Conservation (phyloP, 495 filamentous ascomycete genomes). For the Penicillium crystallinum region DNA sequence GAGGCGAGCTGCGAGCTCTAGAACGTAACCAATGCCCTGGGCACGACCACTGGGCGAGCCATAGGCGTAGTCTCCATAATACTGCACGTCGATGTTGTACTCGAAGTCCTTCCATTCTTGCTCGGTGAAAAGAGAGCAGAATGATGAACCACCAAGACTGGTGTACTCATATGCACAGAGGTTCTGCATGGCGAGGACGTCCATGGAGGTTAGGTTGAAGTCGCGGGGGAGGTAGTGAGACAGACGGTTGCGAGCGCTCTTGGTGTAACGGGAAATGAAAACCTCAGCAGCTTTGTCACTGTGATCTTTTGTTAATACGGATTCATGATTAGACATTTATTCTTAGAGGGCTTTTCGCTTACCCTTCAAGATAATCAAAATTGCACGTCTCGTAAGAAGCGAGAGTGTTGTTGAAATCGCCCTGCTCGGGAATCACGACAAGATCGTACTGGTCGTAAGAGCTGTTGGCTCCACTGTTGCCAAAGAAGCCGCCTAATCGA, state of each 20-base stretch:
- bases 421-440: constrained; percentile 44
- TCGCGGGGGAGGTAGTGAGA: constrained; percentile 23
- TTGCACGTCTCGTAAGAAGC: constrained; percentile 41
- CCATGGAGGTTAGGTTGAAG: constrained; percentile 47
- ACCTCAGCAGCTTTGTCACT: constrained; percentile 20
- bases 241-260: constrained; percentile 20
- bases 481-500: constrained; percentile 33
- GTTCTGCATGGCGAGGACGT: constrained; percentile 52
- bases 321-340: not conserved
- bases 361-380: constrained; percentile 18
- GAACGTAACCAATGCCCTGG: constrained; percentile 57
- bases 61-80: constrained; percentile 53
- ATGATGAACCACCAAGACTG: constrained; percentile 27
- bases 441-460: constrained; percentile 39
- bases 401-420: constrained; percentile 46
- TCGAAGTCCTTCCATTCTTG: constrained; percentile 53
- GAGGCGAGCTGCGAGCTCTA: constrained; percentile 57
- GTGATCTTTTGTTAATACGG: not conserved
- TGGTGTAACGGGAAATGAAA: constrained; percentile 26
- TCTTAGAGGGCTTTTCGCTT: constrained; percentile 1
- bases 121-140: constrained; percentile 53
- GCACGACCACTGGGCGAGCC: constrained; percentile 59
- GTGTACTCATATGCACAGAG: constrained; percentile 30
- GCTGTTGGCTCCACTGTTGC: constrained; percentile 34
- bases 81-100: constrained; percentile 54